phyloP scores from a whole-genome alignment of 192 early-diverging fungal genomes.

The Coemansia sp. region DNA sequence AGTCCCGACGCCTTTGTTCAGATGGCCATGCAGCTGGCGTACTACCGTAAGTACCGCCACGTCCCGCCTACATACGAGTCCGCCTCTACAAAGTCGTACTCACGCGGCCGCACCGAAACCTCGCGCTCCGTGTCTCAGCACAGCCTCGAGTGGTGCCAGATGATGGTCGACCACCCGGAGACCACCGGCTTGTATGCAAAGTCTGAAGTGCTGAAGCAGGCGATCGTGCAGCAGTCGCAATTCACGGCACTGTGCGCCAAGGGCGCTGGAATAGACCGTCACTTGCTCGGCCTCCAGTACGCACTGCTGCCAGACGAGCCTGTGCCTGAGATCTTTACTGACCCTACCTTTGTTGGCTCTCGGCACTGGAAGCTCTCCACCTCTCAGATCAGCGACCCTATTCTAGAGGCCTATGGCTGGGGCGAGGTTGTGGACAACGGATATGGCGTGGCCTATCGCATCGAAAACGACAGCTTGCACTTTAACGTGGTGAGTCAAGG shows the following conservation, averaged over 20 bases:
- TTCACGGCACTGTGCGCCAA: conserved; percentile 64
- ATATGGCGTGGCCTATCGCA: conserved; percentile 62
- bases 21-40: conserved; percentile 79
- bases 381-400: conserved; percentile 62
- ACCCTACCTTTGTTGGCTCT: conserved; percentile 62
- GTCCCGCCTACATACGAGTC: conserved; percentile 77
- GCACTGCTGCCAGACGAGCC: conserved; percentile 54
- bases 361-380: conserved; percentile 73
- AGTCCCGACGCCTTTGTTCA: conserved; percentile 75
- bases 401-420: conserved; percentile 61
- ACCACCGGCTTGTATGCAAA: conserved; percentile 53
- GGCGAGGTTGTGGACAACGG: conserved; percentile 65
- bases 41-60: conserved; percentile 65
- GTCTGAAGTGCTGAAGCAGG: conserved; percentile 55
- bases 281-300: conserved; percentile 69
- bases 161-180: conserved; percentile 61
- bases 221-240: conserved; percentile 54
- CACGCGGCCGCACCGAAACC: conserved; percentile 77
- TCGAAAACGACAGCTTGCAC: conserved; percentile 54
- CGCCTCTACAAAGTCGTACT: conserved; percentile 66
- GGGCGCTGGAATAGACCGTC: conserved; percentile 71
- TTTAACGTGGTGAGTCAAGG: conserved; percentile 58
- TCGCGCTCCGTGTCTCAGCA: conserved; percentile 72
- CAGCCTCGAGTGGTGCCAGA: conserved; percentile 60
- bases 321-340: conserved; percentile 48